A percentile compares a stretch with the other conserved stretches of the same genome.
phyloP scores from a whole-genome alignment of 768 basidiomycete species.

The Boletus subcaerulescens region DNA sequence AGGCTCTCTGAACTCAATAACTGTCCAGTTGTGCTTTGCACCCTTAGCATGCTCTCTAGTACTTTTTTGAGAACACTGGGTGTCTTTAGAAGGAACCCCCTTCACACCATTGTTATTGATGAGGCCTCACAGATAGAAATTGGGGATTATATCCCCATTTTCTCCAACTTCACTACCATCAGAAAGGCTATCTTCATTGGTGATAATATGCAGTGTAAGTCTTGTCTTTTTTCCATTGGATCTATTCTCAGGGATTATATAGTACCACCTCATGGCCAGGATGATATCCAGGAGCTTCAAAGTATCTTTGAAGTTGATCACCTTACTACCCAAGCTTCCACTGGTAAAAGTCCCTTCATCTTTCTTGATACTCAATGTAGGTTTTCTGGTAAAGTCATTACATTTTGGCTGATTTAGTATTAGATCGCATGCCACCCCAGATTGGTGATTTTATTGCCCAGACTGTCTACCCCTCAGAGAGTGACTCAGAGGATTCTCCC shows the following conservation, averaged over 20 bases:
- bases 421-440: slow-evolving; percentile 83
- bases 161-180: slow-evolving; percentile 34
- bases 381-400: slow-evolving; percentile 16
- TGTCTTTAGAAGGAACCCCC: slow-evolving; percentile 30
- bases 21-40: slow-evolving; percentile 67
- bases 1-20: slow-evolving; percentile 34
- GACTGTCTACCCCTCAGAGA: slow-evolving; percentile 55
- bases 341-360: slow-evolving; percentile 32
- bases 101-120: slow-evolving; percentile 56
- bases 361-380: slow-evolving; percentile 77
- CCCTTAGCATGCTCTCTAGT: slow-evolving; percentile 71
- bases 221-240: slow-evolving; percentile 22
- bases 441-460: slow-evolving; percentile 73
- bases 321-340: slow-evolving; percentile 34
- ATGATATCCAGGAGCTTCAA: slow-evolving; percentile 58
- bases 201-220: slow-evolving; percentile 63
- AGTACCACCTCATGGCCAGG: slow-evolving; percentile 84
- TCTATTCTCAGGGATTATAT: slow-evolving; percentile 23
- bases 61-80: slow-evolving; percentile 9
- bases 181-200: slow-evolving; percentile 63
- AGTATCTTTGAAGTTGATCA: slow-evolving; percentile 80
- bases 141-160: slow-evolving; percentile 48
- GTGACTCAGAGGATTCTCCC: slow-evolving; percentile 14
- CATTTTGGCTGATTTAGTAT: slow-evolving; percentile 2
- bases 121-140: slow-evolving; percentile 66